Percentiles rank a stretch among this genome's conserved stretches.
These are phyloP conservation scores for Endoconidiophora polonica DNA, from an alignment of 2,329 filamentous ascomycete genomes.

Conservation along the genomic window DNA sequence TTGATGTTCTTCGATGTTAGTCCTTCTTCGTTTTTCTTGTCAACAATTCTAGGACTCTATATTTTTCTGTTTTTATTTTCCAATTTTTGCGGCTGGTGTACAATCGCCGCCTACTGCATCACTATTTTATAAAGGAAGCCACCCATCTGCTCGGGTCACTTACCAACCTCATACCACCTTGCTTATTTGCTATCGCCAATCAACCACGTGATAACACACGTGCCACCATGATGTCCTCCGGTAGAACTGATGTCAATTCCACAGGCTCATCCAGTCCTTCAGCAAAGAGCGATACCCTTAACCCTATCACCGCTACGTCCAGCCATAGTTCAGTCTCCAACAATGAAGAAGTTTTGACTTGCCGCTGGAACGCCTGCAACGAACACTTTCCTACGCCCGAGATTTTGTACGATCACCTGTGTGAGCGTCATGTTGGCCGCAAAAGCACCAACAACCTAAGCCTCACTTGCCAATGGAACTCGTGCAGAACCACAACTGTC, in stretches of 20 bases:
- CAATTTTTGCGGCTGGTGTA: neutral
- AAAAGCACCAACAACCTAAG: slow-evolving; percentile 99
- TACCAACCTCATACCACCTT: neutral
- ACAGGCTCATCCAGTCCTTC: slow-evolving; percentile 22
- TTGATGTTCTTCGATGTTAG: neutral
- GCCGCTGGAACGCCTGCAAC: slow-evolving; percentile 42
- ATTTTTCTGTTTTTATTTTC: neutral
- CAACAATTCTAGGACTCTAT: neutral
- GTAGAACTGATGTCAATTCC: slow-evolving; percentile 9
- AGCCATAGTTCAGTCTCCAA: slow-evolving; percentile 24
- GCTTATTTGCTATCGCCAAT: neutral
- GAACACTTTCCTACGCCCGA: slow-evolving; percentile 42
- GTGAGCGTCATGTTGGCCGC: slow-evolving; percentile 92
- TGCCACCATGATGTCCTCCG: slow-evolving; percentile 8
- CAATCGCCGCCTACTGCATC: too few species aligned
- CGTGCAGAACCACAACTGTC: slow-evolving; percentile 88
- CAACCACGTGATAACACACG: neutral
- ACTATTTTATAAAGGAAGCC: too few species aligned
- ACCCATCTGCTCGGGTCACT: too few species aligned
- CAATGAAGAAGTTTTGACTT: slow-evolving; percentile 41
- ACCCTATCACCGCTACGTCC: slow-evolving; percentile 29
- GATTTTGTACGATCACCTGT: slow-evolving; percentile 76
- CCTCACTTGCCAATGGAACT: slow-evolving; percentile 92
- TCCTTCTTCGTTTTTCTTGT: neutral
- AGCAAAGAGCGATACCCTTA: slow-evolving; percentile 37